Evolutionary conservation across 2,329 filamentous ascomycete species (phyloP).

Genomic region (Pochonia chlamydosporia): DNA sequence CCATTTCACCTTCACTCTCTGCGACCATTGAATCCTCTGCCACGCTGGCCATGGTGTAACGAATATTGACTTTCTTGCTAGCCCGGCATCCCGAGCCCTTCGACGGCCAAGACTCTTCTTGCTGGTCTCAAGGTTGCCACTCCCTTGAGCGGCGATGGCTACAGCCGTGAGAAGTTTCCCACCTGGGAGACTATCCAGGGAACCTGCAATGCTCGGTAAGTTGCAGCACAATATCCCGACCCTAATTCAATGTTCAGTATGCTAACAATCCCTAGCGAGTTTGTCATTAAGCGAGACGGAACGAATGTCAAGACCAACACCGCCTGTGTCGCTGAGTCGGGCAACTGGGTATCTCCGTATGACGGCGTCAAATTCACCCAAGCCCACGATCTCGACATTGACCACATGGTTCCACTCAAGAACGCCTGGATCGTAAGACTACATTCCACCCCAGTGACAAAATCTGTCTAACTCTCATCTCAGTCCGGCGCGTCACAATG

Average conservation of each 20-base stretch:
- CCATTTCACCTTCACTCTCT: not conserved
- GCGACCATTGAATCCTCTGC: not conserved
- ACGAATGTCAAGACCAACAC: slow-evolving; percentile 51
- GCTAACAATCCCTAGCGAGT: slow-evolving; percentile 40
- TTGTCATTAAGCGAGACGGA: slow-evolving; percentile 69
- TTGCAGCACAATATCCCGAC: not conserved
- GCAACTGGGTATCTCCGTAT: slow-evolving; percentile 66
- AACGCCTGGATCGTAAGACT: slow-evolving; percentile 67
- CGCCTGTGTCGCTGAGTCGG: slow-evolving; percentile 58
- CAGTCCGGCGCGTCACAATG: slow-evolving; percentile 66
- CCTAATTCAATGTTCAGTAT: not conserved
- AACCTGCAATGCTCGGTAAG: slow-evolving; percentile 60
- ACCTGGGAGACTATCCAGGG: slow-evolving; percentile 64
- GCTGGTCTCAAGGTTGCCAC: slow-evolving; percentile 51
- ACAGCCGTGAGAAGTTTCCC: slow-evolving; percentile 63
- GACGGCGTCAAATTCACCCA: slow-evolving; percentile 66
- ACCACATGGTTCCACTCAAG: slow-evolving; percentile 75
- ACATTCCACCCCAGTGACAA: not conserved
- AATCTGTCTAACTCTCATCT: slow-evolving; percentile 1
- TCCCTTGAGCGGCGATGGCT: slow-evolving; percentile 48
- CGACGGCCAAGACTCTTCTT: slow-evolving; percentile 53
- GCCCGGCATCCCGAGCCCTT: slow-evolving; percentile 57
- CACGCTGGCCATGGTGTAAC: not conserved
- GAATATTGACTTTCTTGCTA: slow-evolving; percentile 15
- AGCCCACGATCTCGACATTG: slow-evolving; percentile 70